Conservation (phyloP, 2,329 filamentous ascomycete species). For the Ambrosiella beaveri region DNA sequence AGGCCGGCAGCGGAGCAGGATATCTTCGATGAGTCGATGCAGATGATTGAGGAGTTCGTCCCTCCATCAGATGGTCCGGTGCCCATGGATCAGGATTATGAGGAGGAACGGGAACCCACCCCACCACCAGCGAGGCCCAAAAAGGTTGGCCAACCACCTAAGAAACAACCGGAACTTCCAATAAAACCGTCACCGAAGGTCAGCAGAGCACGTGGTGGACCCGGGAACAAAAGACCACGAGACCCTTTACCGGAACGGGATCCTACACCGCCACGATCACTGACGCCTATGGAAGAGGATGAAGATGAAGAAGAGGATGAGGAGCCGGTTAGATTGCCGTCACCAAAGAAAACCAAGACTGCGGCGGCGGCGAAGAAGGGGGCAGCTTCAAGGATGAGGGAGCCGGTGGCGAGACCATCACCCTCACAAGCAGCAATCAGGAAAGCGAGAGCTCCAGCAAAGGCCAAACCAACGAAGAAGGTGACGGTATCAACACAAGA, state of each 20-base stretch:
- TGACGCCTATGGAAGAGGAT: not conserved
- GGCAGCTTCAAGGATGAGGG: too few species aligned
- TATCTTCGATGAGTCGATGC: constrained; percentile 26
- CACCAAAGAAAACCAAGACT: not conserved
- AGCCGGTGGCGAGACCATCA: not conserved
- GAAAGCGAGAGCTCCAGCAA: not conserved
- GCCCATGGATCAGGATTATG: constrained; percentile 17
- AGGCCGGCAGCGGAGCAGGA: constrained; percentile 14
- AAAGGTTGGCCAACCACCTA: not conserved
- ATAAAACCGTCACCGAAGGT: not conserved
- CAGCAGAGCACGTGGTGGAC: not conserved
- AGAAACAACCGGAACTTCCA: not conserved
- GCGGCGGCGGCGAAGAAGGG: not conserved
- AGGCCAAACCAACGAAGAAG: constrained; percentile 1
- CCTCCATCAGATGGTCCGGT: constrained; percentile 16
- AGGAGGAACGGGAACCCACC: constrained; percentile 13
- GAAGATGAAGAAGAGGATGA: not conserved
- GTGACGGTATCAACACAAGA: constrained; percentile 14
- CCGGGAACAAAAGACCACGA: not conserved
- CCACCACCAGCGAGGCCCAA: not conserved
- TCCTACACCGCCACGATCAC: not conserved
- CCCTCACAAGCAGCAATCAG: constrained; percentile 2
- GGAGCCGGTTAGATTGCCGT: not conserved
- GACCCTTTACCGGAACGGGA: not conserved
- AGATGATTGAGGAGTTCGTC: constrained; percentile 21